Conservation (phyloP, 2,329 filamentous ascomycete genomes). For the Hypoxylon sp. region DNA sequence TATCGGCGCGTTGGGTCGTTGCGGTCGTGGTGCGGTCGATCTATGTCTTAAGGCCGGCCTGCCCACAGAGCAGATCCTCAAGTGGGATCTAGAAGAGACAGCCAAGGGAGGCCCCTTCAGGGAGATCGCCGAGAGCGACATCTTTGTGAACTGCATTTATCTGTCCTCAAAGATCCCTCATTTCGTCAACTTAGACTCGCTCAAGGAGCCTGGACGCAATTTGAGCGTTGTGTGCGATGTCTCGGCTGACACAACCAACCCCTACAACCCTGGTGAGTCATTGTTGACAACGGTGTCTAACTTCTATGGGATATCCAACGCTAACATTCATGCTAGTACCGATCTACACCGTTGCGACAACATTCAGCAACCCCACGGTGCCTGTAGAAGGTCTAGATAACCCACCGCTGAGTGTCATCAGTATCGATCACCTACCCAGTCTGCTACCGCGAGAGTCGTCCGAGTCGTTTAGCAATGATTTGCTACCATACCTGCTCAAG, state of each 20-base stretch:
- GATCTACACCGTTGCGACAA: constrained; percentile 87
- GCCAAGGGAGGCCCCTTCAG: constrained; percentile 80
- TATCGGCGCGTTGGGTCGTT: constrained; percentile 87
- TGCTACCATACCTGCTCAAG: constrained; percentile 82
- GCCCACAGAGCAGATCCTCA: constrained; percentile 74
- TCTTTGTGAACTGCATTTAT: constrained; percentile 93
- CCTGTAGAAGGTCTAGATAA: constrained; percentile 73
- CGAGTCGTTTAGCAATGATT: constrained; percentile 84
- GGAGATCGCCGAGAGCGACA: constrained; percentile 81
- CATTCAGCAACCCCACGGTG: constrained; percentile 90
- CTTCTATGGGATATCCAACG: neutral
- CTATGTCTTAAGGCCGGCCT: constrained; percentile 82
- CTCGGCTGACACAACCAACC: constrained; percentile 80
- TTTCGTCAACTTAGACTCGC: constrained; percentile 80
- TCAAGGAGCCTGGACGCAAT: constrained; percentile 77
- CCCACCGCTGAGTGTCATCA: constrained; percentile 82
- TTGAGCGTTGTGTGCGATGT: constrained; percentile 88
- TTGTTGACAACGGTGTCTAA: constrained; percentile 1
- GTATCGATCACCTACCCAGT: constrained; percentile 87
- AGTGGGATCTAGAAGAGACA: constrained; percentile 85
- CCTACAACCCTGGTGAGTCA: constrained; percentile 67
- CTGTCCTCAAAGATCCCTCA: constrained; percentile 82
- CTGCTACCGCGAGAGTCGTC: constrained; percentile 88
- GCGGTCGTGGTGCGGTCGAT: constrained; percentile 87
- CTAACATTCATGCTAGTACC: constrained; percentile 66